Evolutionary conservation across 331 rosid genomes (phyloP), one percentile per base, ranked within the genome.

Genomic region (Malus hybrid): DNA sequence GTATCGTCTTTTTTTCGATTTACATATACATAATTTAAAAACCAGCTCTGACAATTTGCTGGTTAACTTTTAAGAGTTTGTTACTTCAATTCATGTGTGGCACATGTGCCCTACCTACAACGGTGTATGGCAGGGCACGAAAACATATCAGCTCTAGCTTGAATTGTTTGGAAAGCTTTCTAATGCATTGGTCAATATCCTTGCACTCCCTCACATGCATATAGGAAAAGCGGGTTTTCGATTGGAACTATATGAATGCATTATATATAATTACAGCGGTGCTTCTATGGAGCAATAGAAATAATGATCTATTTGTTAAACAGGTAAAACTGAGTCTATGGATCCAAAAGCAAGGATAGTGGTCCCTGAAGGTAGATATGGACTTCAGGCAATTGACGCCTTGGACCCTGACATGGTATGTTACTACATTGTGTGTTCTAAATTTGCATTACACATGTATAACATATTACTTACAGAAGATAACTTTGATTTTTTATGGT

Each of bases 321-420:
- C 89, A 94, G 99, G 99, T 61, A 84, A 84, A 78, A 86, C 96
- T 6, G 88, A 78, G 76, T 80, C 93, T 29, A 29, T 92, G 78
- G 96, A 95, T 87, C 52, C 77, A 33, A 89, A 90, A 67, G 70
- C 97, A 72, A 90, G 72, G 57, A 77, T 95, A 76, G 29, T 24
- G 62, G 92, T 95, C 48, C 99, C 99, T 18, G 96, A 95, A 81
- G 99, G 90, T 70, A 90, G 99, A 83, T 72, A 56, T 71, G 97
- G 99, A 66, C 96, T 95, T 52, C 42, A 80, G 78, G 93, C 97
- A 42, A 89, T 95, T 63, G 99, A 95, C 79, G 33, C 81, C 70
- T 80, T 95, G 89, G 99, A 95, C 79, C 99, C 97, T 72, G 97
- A 95, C 80, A 57, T 95, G 99, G 99, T 95, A 88, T 36, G 39